phyloP scores from a whole-genome alignment of 306 rosid species.

The Dalbergia oliveri region DNA sequence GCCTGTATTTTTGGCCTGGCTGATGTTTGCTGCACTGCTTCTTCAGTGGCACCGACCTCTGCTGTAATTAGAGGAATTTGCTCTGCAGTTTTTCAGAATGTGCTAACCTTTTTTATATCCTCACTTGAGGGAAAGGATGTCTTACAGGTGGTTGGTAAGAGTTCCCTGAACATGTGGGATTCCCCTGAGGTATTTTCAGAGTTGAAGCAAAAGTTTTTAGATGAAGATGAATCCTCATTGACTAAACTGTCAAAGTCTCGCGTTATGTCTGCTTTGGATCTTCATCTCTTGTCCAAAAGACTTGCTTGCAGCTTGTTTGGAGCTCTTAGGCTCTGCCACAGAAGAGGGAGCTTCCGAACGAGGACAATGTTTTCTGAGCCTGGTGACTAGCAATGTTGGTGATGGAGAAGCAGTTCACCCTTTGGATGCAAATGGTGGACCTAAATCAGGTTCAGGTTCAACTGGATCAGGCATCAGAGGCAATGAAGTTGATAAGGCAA shows the following conservation, averaged over 20 bases:
- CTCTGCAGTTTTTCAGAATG: slow-evolving; percentile 79
- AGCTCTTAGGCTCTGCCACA: slow-evolving; percentile 62
- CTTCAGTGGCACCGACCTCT: slow-evolving; percentile 72
- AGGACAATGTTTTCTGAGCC: slow-evolving; percentile 65
- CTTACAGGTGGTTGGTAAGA: slow-evolving; percentile 63
- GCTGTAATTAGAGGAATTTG: slow-evolving; percentile 82
- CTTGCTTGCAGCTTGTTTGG: slow-evolving; percentile 86
- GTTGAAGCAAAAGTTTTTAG: slow-evolving; percentile 65
- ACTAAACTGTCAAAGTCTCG: slow-evolving; percentile 64
- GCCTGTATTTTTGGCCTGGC: slow-evolving; percentile 77
- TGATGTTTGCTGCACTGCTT: slow-evolving; percentile 74
- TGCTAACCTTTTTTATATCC: slow-evolving; percentile 71
- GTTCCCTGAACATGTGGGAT: slow-evolving; percentile 68
- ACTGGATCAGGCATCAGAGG: slow-evolving; percentile 47
- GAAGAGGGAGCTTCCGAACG: slow-evolving; percentile 65
- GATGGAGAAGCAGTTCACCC: slow-evolving; percentile 48
- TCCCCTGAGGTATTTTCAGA: slow-evolving; percentile 61
- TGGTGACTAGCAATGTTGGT: slow-evolving; percentile 59
- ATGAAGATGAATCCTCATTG: slow-evolving; percentile 65
- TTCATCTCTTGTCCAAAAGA: slow-evolving; percentile 78
- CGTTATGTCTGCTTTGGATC: slow-evolving; percentile 72
- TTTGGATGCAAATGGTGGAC: slow-evolving; percentile 50
- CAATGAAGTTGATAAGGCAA: slow-evolving; percentile 49
- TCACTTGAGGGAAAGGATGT: slow-evolving; percentile 76
- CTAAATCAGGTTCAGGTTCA: slow-evolving; percentile 49